phyloP scores from a whole-genome alignment of 352 stramenopile species.

The Phytophthora parvispora region DNA sequence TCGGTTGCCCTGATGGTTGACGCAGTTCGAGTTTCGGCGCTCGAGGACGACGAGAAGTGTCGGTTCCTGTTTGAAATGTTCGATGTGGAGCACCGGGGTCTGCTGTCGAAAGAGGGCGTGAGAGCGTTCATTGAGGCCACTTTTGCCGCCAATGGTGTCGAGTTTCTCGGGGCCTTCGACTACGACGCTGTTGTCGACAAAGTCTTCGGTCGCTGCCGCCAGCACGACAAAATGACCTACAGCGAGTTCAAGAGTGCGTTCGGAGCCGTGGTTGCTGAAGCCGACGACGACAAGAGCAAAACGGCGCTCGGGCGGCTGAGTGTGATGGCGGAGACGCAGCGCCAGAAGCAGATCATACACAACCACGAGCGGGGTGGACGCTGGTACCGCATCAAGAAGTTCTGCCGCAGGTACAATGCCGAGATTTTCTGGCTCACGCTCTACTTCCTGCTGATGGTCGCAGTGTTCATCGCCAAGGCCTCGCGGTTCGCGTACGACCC shows the following conservation, averaged over 20 bases:
- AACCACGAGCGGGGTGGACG: conserved; percentile 22
- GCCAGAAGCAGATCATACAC: conserved; percentile 10
- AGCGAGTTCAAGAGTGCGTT: conserved; percentile 63
- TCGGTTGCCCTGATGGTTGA: conserved; percentile 69
- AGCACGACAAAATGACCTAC: conserved; percentile 64
- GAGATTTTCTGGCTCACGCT: conserved; percentile 62
- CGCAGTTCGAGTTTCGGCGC: conserved; percentile 55
- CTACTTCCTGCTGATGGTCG: conserved; percentile 53
- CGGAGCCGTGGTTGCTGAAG: conserved; percentile 33
- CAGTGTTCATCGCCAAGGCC: conserved; percentile 62
- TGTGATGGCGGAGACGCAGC: not conserved
- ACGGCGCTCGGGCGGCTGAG: conserved; percentile 11
- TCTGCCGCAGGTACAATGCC: conserved; percentile 55
- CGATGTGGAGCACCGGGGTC: conserved; percentile 52
- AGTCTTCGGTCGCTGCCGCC: conserved; percentile 51
- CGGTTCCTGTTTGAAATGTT: conserved; percentile 79
- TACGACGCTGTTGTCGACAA: conserved; percentile 61
- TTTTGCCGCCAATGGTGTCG: conserved; percentile 63
- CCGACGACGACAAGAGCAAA: conserved; percentile 33
- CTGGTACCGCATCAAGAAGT: conserved; percentile 40
- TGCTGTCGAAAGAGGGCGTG: conserved; percentile 61
- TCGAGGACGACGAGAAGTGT: conserved; percentile 63
- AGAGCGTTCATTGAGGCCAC: conserved; percentile 68
- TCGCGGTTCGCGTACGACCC: conserved; percentile 48
- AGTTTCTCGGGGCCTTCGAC: conserved; percentile 60